Evolutionary conservation across 225 moss, liverwort and hornwort genomes (phyloP).

Genomic region (Ulota crispa): DNA sequence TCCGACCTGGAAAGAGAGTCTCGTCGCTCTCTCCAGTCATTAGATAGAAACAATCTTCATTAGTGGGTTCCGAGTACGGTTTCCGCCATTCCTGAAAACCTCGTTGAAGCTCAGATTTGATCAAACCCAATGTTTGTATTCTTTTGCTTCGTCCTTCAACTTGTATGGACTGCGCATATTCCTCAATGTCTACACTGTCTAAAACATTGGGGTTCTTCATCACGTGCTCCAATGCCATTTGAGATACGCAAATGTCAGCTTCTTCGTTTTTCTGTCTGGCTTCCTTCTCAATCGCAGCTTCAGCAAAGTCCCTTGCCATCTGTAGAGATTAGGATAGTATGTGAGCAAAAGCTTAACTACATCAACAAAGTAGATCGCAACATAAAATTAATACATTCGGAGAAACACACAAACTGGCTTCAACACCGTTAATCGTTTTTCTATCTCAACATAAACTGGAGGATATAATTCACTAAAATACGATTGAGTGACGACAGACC

Average conservation of each 20-base stretch:
- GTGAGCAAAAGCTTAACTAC: conserved; percentile 24
- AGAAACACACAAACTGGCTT: conserved; percentile 9
- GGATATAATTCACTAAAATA: conserved; percentile 5
- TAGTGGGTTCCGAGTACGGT: conserved; percentile 42
- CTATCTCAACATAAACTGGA: neutral
- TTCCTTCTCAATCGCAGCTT: conserved; percentile 75
- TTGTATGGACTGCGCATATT: conserved; percentile 49
- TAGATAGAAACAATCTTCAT: conserved; percentile 71
- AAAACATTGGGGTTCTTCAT: conserved; percentile 58
- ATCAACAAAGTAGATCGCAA: conserved; percentile 9
- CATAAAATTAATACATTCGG: neutral
- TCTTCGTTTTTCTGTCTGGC: conserved; percentile 61
- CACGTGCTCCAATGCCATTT: conserved; percentile 77
- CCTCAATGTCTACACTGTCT: conserved; percentile 55
- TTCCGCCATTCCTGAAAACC: conserved; percentile 83
- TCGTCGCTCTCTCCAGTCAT: conserved; percentile 90
- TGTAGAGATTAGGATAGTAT: conserved; percentile 29
- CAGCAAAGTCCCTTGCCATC: conserved; percentile 77
- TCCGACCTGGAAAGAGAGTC: conserved; percentile 69
- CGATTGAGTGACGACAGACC: conserved; percentile 30
- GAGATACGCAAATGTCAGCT: conserved; percentile 57
- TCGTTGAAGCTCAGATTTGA: conserved; percentile 74
- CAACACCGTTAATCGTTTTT: neutral
- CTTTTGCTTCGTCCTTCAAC: conserved; percentile 43
- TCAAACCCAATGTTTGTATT: conserved; percentile 63